Conservation (phyloP, 1,284 basidiomycete species). For the Wallemia mellicola region DNA sequence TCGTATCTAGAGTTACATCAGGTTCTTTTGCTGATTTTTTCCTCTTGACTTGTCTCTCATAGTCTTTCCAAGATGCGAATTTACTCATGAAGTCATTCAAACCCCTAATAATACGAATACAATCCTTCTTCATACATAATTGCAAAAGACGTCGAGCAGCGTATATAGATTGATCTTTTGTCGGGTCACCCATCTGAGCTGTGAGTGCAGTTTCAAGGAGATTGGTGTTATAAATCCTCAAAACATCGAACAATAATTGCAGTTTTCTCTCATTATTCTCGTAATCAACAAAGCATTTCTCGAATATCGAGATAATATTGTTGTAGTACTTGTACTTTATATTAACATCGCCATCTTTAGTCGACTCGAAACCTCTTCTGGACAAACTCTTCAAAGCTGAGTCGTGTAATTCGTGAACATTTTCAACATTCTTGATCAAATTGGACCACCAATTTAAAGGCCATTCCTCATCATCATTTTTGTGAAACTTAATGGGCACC, state of each 20-base stretch:
- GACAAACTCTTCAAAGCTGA: neutral
- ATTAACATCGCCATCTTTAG: neutral
- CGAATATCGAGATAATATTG: neutral
- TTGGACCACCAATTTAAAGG: neutral
- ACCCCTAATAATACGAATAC: neutral
- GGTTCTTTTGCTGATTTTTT: neutral
- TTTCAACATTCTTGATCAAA: neutral
- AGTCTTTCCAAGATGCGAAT: neutral
- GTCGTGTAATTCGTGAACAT: neutral
- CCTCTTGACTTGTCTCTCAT: neutral
- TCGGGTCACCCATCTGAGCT: neutral
- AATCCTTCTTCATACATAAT: neutral
- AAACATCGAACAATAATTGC: neutral
- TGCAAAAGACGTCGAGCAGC: neutral
- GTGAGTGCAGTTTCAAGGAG: neutral
- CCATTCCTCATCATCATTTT: neutral
- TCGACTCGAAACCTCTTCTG: neutral
- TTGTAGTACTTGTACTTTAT: neutral
- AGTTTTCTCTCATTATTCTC: neutral
- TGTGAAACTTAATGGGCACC: neutral
- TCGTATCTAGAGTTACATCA: neutral
- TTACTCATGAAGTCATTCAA: neutral
- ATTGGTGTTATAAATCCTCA: neutral
- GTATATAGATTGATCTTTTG: neutral
- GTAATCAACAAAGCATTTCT: neutral